Percentiles rank a stretch among this genome's conserved stretches.
These are phyloP conservation scores for Bipolaris oryzae DNA, from an alignment of 2,329 filamentous ascomycete species.

Conservation along the genomic window DNA sequence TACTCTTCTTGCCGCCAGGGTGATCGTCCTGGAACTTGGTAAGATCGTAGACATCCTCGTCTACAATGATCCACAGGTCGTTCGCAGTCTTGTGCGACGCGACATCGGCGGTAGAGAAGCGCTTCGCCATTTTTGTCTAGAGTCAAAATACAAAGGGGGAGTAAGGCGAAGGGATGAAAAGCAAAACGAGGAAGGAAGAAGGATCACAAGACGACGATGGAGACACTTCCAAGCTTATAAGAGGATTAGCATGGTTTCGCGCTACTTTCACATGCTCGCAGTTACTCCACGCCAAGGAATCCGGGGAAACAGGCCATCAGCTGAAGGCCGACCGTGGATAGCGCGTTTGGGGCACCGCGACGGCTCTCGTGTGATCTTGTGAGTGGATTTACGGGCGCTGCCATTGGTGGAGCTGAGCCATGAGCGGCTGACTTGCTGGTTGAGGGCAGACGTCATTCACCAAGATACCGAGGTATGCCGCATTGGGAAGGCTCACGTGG, in stretches of 20 bases:
- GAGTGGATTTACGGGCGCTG: slow-evolving; percentile 26
- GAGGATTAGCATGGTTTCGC: slow-evolving; percentile 21
- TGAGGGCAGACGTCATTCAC: slow-evolving; percentile 37
- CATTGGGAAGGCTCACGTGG: slow-evolving; percentile 19
- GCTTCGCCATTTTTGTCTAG: slow-evolving; percentile 74
- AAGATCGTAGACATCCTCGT: slow-evolving; percentile 94
- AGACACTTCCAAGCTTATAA: slow-evolving; percentile 30
- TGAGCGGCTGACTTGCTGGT: slow-evolving; percentile 34
- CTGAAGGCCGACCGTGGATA: slow-evolving; percentile 32
- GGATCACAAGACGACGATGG: slow-evolving; percentile 29
- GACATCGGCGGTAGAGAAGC: slow-evolving; percentile 83
- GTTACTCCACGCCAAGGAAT: slow-evolving; percentile 35
- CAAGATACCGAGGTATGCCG: slow-evolving; percentile 37
- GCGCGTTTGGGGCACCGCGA: slow-evolving; percentile 29
- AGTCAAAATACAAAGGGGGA: slow-evolving; percentile 10
- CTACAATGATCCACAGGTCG: slow-evolving; percentile 86
- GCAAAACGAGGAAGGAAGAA: slow-evolving; percentile 1
- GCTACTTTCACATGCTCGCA: slow-evolving; percentile 48
- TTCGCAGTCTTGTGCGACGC: slow-evolving; percentile 88
- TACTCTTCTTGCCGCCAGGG: slow-evolving; percentile 74
- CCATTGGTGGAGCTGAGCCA: slow-evolving; percentile 34
- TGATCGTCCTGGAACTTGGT: slow-evolving; percentile 67
- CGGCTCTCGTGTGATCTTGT: slow-evolving; percentile 38
- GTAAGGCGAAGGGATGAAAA: neutral
- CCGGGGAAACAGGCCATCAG: slow-evolving; percentile 27